phyloP scores from a whole-genome alignment of 2,329 filamentous ascomycete genomes.

The Sporothrix euskadiensis region DNA sequence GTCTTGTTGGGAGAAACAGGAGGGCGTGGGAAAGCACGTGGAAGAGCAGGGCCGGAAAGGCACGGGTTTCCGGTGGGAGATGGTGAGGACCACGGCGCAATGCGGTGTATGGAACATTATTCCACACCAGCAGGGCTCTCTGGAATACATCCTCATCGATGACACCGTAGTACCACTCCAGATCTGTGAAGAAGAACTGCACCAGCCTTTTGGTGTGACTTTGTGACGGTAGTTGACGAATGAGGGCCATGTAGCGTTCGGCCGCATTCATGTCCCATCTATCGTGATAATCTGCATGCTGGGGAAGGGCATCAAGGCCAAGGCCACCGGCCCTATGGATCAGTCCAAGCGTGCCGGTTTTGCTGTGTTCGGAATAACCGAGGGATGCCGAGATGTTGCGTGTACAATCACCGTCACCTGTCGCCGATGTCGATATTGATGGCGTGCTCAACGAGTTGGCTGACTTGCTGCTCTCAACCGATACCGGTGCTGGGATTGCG shows the following conservation, averaged over 20 bases:
- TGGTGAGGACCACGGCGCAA: neutral
- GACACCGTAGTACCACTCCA: conserved; percentile 18
- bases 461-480: neutral
- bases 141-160: neutral
- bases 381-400: neutral
- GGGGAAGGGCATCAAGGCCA: neutral
- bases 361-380: conserved; percentile 7
- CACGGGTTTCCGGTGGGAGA: neutral
- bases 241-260: neutral
- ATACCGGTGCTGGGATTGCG: neutral
- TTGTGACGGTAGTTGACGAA: conserved; percentile 13
- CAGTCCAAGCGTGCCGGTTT: neutral
- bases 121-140: neutral
- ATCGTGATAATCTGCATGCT: neutral
- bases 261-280: neutral
- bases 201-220: neutral
- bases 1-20: conserved; percentile 8
- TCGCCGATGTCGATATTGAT: neutral
- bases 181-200: conserved; percentile 6
- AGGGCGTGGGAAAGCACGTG: conserved; percentile 3
- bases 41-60: conserved; percentile 13
- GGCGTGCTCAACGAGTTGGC: neutral
- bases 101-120: neutral
- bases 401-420: neutral
- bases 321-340: neutral